A percentile compares a stretch with the other conserved stretches of the same genome.
These are phyloP conservation scores for Macrophomina pseudophaseolina DNA, from an alignment of 2,329 filamentous ascomycete genomes.

Conservation along the genomic window DNA sequence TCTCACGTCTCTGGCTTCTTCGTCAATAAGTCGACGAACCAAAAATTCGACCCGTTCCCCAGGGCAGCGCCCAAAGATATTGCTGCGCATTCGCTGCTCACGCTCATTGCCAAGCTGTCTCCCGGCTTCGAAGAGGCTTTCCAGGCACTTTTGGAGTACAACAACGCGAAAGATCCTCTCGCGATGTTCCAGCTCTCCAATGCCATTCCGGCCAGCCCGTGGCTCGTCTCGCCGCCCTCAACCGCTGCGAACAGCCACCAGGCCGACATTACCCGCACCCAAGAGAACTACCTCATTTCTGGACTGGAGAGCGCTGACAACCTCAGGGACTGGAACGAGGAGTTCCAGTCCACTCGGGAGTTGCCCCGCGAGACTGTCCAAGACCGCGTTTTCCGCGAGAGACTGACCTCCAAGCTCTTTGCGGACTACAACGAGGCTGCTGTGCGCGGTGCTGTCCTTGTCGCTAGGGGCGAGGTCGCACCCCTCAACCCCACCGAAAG, in stretches of 20 bases:
- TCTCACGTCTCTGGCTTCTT: slow-evolving; percentile 94
- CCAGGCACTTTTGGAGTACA: slow-evolving; percentile 78
- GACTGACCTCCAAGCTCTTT: slow-evolving; percentile 92
- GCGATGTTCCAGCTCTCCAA: slow-evolving; percentile 96
- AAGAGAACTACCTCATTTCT: slow-evolving; percentile 88
- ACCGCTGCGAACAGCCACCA: slow-evolving; percentile 72
- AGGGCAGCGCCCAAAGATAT: slow-evolving; percentile 77
- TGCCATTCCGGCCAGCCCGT: slow-evolving; percentile 87
- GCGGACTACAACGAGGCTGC: slow-evolving; percentile 98
- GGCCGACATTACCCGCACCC: slow-evolving; percentile 83
- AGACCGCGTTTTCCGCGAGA: slow-evolving; percentile 93
- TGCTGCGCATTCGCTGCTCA: slow-evolving; percentile 83
- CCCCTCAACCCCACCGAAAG: slow-evolving; percentile 94
- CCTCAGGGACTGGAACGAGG: slow-evolving; percentile 97
- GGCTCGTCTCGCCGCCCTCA: slow-evolving; percentile 77
- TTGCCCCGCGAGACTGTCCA: slow-evolving; percentile 92
- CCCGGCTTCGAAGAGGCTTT: slow-evolving; percentile 82
- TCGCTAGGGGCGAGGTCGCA: slow-evolving; percentile 89
- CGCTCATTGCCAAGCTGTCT: slow-evolving; percentile 77
- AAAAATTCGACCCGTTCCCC: slow-evolving; percentile 91
- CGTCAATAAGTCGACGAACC: slow-evolving; percentile 94
- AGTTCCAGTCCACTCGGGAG: slow-evolving; percentile 96
- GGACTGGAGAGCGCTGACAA: slow-evolving; percentile 95
- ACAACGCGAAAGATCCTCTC: slow-evolving; percentile 83
- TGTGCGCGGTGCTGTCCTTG: slow-evolving; percentile 86